Base-by-base conservation (phyloP, 2,329 filamentous ascomycete species). In the Penicillium sclerotigenum region DNA sequence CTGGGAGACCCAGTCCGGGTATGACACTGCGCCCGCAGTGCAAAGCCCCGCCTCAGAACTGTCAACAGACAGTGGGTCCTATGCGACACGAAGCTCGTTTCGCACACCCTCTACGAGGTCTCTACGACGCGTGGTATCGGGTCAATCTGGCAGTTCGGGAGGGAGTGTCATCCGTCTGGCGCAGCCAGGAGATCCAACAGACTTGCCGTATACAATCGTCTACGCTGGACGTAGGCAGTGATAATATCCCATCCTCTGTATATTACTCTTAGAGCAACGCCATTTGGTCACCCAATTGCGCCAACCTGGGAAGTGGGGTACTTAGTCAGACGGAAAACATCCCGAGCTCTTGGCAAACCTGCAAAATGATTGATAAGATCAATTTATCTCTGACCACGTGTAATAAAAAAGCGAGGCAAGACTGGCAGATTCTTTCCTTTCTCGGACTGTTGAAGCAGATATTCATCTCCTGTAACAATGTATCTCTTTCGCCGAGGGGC, bases 131-230 rank as follows among this genome's bases (percentile, higher is more conserved):
- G 56, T 71, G 22, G 65, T 59, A 29, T 76, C 73, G 16, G 66
- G 64, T 43, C 58, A 66, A 20, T 75, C 74, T 22, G 62, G 63
- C 37, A 70, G 66, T 52, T 74, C 71, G 5, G 69, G 59, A 28
- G 72, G 69, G 13, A 76, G 74, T 60, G 73, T 77, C n/a, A 74
- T 77, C 60, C 72, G 70, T 16, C 59, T 75, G 31, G 61, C 66
- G 22, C 67, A 72, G 48, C 63, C 68, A 9, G 63, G 59, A 33
- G 63, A 60, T 50, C 64, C 64, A 52, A 63, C 62, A 45, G 69
- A 72, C 56, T 55, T 75, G 47, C 72, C 72, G 14, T 75, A 74
- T 48, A 69, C 63, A n/a, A 67, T 73, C 47, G 60, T 68, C 54
- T 56, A 67, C 40, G 51, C 52, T 53, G 61, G 56, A 26, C 56